Evolutionary conservation across 169 alveolate genomes (phyloP).

Genomic region (Pseudocohnilembus persalinus): DNA sequence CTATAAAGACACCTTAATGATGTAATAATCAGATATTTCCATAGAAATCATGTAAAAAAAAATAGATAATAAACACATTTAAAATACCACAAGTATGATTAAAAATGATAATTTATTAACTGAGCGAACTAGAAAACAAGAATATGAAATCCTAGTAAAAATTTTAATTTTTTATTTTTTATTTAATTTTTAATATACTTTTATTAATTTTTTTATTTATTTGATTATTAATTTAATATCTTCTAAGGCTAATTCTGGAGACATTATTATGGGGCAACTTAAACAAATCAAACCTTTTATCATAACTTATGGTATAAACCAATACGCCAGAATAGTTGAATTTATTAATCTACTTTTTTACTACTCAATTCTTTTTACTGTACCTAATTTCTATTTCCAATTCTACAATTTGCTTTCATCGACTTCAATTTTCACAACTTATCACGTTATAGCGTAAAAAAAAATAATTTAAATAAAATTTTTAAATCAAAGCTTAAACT

Average conservation of each 20-base stretch:
- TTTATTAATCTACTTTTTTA: neutral
- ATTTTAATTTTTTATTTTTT: no score
- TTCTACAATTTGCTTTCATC: neutral
- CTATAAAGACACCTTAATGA: constrained; percentile 83
- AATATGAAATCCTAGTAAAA: neutral
- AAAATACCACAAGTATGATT: no score
- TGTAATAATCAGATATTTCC: constrained; percentile 82
- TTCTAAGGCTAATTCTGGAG: neutral
- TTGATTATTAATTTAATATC: no score
- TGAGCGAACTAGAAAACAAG: no score
- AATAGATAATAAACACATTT: no score
- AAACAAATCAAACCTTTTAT: no score
- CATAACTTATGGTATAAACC: neutral
- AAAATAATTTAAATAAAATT: no score
- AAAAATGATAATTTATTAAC: no score
- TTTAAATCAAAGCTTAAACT: neutral
- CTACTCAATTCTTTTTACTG: neutral
- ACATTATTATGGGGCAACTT: neutral
- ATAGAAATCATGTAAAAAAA: neutral
- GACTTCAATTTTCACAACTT: neutral
- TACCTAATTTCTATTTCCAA: neutral
- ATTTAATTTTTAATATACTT: no score
- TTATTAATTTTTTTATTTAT: no score
- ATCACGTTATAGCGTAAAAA: neutral
- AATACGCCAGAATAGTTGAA: neutral